These are phyloP conservation scores for Malus hybrid DNA, from an alignment of 331 rosid genomes.

Conservation along the genomic window DNA sequence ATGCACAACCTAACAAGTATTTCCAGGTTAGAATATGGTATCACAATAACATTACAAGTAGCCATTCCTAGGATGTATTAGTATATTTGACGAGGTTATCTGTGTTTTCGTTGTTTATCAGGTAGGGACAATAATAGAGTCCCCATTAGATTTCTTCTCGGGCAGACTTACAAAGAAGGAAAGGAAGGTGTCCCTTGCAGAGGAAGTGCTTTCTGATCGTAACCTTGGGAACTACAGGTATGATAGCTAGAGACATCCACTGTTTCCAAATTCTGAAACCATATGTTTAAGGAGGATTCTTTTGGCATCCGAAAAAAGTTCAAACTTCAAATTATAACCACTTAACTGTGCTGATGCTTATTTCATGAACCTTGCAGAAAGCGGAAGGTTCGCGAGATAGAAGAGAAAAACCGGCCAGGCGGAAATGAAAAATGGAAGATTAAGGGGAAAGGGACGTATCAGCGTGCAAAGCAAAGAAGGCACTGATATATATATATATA, in stretches of 20 bases:
- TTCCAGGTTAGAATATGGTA: slow-evolving; percentile 53
- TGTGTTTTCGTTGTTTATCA: slow-evolving; percentile 12
- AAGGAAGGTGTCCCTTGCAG: slow-evolving; percentile 72
- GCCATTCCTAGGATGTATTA: not conserved
- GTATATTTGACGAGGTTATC: not conserved
- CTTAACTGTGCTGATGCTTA: too few species aligned
- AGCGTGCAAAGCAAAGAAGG: slow-evolving; percentile 70
- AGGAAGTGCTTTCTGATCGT: slow-evolving; percentile 65
- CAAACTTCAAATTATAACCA: not conserved
- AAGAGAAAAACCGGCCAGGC: slow-evolving; percentile 54
- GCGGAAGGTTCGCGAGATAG: slow-evolving; percentile 65
- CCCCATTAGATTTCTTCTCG: slow-evolving; percentile 58
- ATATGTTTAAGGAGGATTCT: not conserved
- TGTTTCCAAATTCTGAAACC: not conserved
- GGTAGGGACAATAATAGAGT: slow-evolving; percentile 73
- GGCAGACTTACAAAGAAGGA: slow-evolving; percentile 75
- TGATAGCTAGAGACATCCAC: not conserved
- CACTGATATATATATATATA: not conserved
- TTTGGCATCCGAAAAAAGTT: not conserved
- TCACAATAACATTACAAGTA: not conserved
- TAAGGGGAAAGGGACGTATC: slow-evolving; percentile 36
- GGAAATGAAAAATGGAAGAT: slow-evolving; percentile 76
- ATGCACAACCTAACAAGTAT: slow-evolving; percentile 57
- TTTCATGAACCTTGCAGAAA: slow-evolving; percentile 27
- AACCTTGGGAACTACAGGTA: slow-evolving; percentile 56